A percentile compares a stretch with the other conserved stretches of the same genome.
Conservation (phyloP, 2,329 filamentous ascomycete genomes). For the Fusarium sp. region DNA sequence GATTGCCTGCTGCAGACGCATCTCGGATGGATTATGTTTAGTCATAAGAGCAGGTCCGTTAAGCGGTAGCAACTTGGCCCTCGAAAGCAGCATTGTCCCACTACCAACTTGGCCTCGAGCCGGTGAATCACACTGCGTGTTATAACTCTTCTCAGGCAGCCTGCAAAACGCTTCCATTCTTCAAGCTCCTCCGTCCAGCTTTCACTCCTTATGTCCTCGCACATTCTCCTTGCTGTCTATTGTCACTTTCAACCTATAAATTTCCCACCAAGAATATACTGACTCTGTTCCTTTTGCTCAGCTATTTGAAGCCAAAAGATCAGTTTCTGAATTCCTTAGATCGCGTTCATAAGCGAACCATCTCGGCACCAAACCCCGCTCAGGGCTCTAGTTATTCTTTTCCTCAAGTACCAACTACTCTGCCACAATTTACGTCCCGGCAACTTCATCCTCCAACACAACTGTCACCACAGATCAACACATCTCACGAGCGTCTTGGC, state of each 20-base stretch:
- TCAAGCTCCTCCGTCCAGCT: background rate
- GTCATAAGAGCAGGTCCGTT: background rate
- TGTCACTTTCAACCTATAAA: slow-evolving; percentile 11
- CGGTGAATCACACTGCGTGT: slow-evolving; percentile 12
- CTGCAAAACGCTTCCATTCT: background rate
- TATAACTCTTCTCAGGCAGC: background rate
- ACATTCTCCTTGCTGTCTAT: background rate
- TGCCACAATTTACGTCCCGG: slow-evolving; percentile 29
- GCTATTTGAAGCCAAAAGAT: slow-evolving; percentile 22
- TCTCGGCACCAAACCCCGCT: slow-evolving; percentile 60
- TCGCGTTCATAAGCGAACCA: slow-evolving; percentile 58
- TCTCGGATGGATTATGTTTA: background rate
- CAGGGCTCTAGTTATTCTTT: slow-evolving; percentile 32
- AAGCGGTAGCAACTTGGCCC: background rate
- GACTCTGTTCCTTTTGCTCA: background rate
- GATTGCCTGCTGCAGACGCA: background rate
- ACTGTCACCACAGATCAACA: slow-evolving; percentile 23
- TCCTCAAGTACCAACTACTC: slow-evolving; percentile 31
- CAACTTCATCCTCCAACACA: slow-evolving; percentile 25
- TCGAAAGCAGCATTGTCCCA: slow-evolving; percentile 12
- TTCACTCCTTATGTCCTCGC: slow-evolving; percentile 4
- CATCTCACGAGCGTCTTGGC: slow-evolving; percentile 18
- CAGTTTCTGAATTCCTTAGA: slow-evolving; percentile 33
- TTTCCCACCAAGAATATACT: background rate
- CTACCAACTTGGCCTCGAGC: slow-evolving; percentile 2